Evolutionary conservation across 352 stramenopile species (phyloP).

Genomic region (Detonula confervacea): DNA sequence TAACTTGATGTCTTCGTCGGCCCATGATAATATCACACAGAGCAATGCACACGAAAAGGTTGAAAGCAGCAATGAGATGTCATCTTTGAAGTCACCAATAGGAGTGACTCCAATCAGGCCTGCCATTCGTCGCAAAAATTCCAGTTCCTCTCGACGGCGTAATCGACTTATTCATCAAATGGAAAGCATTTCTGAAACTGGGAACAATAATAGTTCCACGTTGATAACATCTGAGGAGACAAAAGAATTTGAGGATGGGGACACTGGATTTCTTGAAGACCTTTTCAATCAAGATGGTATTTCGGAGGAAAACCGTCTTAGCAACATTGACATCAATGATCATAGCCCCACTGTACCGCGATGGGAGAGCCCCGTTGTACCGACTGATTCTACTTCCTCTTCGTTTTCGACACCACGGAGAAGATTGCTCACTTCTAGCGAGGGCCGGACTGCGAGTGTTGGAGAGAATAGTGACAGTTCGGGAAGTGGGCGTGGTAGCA

Average conservation of each 20-base stretch:
- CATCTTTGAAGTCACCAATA: not conserved
- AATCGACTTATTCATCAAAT: slow-evolving; percentile 24
- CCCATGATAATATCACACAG: not conserved
- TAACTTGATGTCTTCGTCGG: not conserved
- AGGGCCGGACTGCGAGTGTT: slow-evolving; percentile 9
- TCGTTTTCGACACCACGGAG: slow-evolving; percentile 15
- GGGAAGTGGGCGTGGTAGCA: slow-evolving; percentile 10
- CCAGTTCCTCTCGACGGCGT: slow-evolving; percentile 8
- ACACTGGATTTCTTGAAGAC: slow-evolving; percentile 11
- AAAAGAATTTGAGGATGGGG: not conserved
- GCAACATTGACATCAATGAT: slow-evolving; percentile 2
- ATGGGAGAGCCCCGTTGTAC: too few species aligned
- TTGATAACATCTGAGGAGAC: slow-evolving; percentile 5
- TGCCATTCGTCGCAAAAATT: slow-evolving; percentile 8
- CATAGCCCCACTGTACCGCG: not conserved
- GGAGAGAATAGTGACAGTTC: slow-evolving; percentile 13
- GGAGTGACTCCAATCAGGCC: not conserved
- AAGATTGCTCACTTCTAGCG: slow-evolving; percentile 5
- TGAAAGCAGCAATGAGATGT: not conserved
- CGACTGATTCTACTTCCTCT: slow-evolving; percentile 13
- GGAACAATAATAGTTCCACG: too few species aligned
- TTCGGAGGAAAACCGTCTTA: slow-evolving; percentile 1
- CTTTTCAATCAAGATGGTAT: not conserved
- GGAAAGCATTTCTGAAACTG: slow-evolving; percentile 39
- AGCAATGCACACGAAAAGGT: not conserved